Base-by-base conservation (phyloP, 1,284 basidiomycete genomes). In the Vanrija sp. region DNA sequence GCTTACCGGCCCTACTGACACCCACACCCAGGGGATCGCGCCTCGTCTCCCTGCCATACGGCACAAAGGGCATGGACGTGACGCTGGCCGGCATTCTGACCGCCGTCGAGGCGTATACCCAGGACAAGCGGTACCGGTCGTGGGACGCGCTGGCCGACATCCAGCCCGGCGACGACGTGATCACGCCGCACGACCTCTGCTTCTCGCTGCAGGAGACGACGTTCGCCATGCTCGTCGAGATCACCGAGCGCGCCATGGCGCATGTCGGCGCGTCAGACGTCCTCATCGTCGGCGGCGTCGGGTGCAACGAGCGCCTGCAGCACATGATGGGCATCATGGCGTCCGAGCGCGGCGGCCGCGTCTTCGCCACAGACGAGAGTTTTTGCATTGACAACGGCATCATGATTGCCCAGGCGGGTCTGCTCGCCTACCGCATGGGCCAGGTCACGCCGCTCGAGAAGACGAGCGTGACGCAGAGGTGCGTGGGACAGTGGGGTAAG, bases 281-380 rank as follows among this genome's bases (percentile, higher is more conserved):
- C 0, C 83, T 99, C 43, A 95, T 98, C 56, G 96, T 98, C 12
- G 96, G 96, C 4, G 96, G 96, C 42, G 96, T 99, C 15, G 96
- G 96, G n/a, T 93, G 93, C 69, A 99, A 99, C 67, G 83, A 85
- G 68, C 81, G 95, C 50, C 78, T 99, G 47, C 96, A 98, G 78
- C 84, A 95, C 62, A 99, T 99, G 96, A 98, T 99, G 96, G 88
- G 87, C 15, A 86, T 91, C 60, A 98, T 99, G 96, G 91, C 91
- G 1, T 73, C 80, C 57, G 96, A 98, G 74, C 84, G 96, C 21
- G 86, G 84, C 38, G 96, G 95, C 0, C 83, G 83, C 49, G 87
- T 98, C 8, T 98, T 97, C 75, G 92, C 93, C 0, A 98, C 91
- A 0, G 96, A 99, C 75, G 94, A 98, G 77, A 83, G 92, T 53